Evolutionary conservation across 164 flowering plant species (phyloP).

Genomic region (Annona squamosa): DNA sequence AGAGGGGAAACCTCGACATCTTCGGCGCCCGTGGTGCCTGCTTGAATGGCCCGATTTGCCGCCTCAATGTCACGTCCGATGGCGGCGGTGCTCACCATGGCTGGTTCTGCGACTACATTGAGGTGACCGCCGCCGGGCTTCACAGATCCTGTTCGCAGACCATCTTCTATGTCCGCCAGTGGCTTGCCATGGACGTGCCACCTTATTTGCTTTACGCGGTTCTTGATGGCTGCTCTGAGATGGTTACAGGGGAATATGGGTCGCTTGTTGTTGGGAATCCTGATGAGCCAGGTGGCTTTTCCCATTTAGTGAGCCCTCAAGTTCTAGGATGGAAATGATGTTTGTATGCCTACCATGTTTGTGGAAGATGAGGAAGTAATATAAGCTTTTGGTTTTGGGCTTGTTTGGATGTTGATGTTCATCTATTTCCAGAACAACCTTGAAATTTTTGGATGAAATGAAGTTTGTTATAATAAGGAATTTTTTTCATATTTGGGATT

Average conservation of each 20-base stretch:
- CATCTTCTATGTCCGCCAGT: conserved; percentile 45
- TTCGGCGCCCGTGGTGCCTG: conserved; percentile 56
- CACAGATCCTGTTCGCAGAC: conserved; percentile 36
- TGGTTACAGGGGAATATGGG: neutral
- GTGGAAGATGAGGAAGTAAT: neutral
- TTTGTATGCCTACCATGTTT: neutral
- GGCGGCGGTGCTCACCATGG: conserved; percentile 54
- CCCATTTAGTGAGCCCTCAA: too few relatives aligned
- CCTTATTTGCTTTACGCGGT: conserved; percentile 41
- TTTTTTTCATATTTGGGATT: too few relatives aligned
- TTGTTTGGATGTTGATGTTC: neutral
- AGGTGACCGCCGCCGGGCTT: conserved; percentile 59
- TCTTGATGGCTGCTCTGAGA: conserved; percentile 25
- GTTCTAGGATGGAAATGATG: neutral
- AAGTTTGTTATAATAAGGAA: too few relatives aligned
- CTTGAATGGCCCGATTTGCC: conserved; percentile 38
- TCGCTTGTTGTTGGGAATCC: conserved; percentile 11
- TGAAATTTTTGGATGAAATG: too few relatives aligned
- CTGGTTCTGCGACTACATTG: conserved; percentile 57
- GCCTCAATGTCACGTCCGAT: conserved; percentile 55
- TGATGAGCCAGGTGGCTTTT: neutral
- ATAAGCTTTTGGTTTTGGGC: neutral
- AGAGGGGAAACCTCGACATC: conserved; percentile 51
- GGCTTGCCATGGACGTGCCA: conserved; percentile 49
- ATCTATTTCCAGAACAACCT: too few relatives aligned